phyloP scores from a whole-genome alignment of 495 filamentous ascomycete genomes.

The Xanthoparmelia taractica region DNA sequence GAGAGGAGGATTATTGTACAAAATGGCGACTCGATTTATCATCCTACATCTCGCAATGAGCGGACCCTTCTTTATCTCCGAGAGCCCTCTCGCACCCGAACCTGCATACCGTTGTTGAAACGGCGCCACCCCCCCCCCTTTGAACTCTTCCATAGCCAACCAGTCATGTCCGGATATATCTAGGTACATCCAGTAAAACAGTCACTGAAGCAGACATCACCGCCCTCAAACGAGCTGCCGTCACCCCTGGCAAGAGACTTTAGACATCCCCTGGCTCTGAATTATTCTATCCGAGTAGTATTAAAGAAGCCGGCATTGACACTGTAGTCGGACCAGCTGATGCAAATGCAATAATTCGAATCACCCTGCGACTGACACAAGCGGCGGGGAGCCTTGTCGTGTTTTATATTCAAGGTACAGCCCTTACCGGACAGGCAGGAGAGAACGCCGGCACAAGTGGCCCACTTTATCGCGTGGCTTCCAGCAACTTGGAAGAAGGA shows the following conservation, averaged over 20 bases:
- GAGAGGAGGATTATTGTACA: too few relatives aligned
- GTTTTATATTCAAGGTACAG: background rate
- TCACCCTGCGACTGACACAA: background rate
- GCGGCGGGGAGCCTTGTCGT: conserved; percentile 4
- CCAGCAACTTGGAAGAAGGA: background rate
- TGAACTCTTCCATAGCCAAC: background rate
- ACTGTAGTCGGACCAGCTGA: conserved; percentile 15
- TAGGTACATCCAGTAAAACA: conserved; percentile 8
- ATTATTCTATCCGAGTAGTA: background rate
- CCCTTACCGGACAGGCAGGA: conserved; percentile 4
- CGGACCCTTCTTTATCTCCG: background rate
- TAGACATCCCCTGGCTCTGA: background rate
- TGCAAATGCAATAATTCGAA: conserved; percentile 5
- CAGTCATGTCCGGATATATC: background rate
- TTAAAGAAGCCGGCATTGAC: conserved; percentile 7
- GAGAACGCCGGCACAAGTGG: background rate
- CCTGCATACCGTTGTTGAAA: conserved; percentile 10
- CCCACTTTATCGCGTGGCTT: conserved; percentile 5
- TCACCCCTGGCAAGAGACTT: conserved; percentile 9
- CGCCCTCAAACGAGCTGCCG: conserved; percentile 5
- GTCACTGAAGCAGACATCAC: conserved; percentile 15
- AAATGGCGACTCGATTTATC: too few relatives aligned
- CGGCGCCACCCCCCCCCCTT: too few relatives aligned
- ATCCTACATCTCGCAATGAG: background rate
- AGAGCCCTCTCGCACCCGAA: background rate